phyloP scores from a whole-genome alignment of 805 yeast species.

The Torulaspora microellipsoides region DNA sequence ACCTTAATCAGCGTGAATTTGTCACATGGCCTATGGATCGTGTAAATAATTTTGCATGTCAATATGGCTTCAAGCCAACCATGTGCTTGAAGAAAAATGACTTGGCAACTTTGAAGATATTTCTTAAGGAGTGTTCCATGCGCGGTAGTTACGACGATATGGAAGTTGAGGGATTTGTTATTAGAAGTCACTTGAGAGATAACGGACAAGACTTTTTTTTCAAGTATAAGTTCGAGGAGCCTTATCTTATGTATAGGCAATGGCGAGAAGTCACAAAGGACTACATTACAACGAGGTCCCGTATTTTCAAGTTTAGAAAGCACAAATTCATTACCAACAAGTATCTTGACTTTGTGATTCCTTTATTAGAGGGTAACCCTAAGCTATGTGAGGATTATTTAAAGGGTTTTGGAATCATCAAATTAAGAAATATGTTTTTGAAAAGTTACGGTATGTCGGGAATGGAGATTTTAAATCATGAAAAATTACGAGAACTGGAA shows the following conservation, averaged over 20 bases:
- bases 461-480: conserved; percentile 50
- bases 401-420: conserved; percentile 67
- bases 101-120: conserved; percentile 42
- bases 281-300: conserved; percentile 38
- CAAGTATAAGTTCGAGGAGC: conserved; percentile 93
- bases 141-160: conserved; percentile 66
- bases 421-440: conserved; percentile 63
- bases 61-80: conserved; percentile 68
- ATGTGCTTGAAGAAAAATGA: conserved; percentile 41
- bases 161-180: conserved; percentile 92
- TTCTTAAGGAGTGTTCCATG: conserved; percentile 51
- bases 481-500: conserved; percentile 36
- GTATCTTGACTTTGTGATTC: conserved; percentile 64
- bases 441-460: conserved; percentile 52
- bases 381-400: conserved; percentile 43
- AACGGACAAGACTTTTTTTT: conserved; percentile 49
- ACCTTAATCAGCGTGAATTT: conserved; percentile 60
- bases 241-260: conserved; percentile 84
- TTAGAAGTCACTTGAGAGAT: conserved; percentile 49
- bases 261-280: conserved; percentile 81
- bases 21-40: conserved; percentile 55
- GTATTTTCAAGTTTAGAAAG: conserved; percentile 41
- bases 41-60: conserved; percentile 56
- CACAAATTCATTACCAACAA: conserved; percentile 59
- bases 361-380: conserved; percentile 49